Base-by-base conservation (phyloP, 1,284 basidiomycete species). In the Boletus albobrunnescens region DNA sequence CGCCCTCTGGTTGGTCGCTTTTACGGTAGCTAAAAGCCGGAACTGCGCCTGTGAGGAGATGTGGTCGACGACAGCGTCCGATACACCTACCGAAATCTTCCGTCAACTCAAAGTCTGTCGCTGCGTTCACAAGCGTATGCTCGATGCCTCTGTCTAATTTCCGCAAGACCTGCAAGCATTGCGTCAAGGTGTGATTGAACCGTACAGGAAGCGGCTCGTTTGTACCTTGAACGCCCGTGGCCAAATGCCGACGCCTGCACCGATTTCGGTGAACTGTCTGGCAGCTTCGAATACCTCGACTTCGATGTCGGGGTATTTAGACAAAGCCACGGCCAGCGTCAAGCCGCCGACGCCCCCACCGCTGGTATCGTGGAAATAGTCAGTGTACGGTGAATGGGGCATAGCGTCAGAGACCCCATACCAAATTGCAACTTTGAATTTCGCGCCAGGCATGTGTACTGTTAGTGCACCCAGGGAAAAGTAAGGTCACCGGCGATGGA, bases 231-330 rank as follows among this genome's bases (percentile, higher is more conserved):
- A 64, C 17, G 52, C 60, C 65, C 78, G 70, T 31, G 71, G 67
- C 56, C 72, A 80, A n/a, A 82, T 55, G 1, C 75, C 77, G 36
- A 82, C 68, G 8, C 81, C 80, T 16, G 78, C 79, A n/a, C 80
- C 79, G 19, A 78, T 43, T 57, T 79, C 76, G 19, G 69, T 60
- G 31, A 80, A 71, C 43, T 72, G 59, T 26, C 58, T 56, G 19
- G 76, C 71, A 9, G 67, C 69, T 61, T 82, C 80, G 51, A 75
- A 82, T 33, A 82, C 58, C 46, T 75, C 71, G 32, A 81, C 68
- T 17, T 75, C 70, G 30, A 81, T 75, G 47, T 78, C 69, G 1
- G 71, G 68, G 57, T 74, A 76, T 54, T 63, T 70, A 11, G 74
- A 71, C 42, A 81, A 56, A 14, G 75, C 75, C 14, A 77, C 68